phyloP scores from a whole-genome alignment of 164 flowering plant genomes.

The Vitis rupestris region DNA sequence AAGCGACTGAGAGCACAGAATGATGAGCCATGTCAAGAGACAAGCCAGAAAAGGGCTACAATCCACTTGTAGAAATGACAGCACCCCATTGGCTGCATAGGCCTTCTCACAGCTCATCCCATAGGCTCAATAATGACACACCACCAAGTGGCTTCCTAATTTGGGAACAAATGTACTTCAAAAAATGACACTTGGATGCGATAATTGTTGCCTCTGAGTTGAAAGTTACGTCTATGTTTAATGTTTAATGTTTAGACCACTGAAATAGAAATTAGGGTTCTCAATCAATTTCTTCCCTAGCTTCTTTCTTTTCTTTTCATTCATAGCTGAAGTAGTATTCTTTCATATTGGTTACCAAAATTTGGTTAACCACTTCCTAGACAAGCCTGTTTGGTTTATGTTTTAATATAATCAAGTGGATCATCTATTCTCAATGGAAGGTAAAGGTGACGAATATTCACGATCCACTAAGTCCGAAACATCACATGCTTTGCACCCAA shows the following conservation, averaged over 20 bases:
- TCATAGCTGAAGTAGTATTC: too few species aligned
- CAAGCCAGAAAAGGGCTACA: not conserved
- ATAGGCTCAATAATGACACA: conserved; percentile 3
- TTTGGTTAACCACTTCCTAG: too few species aligned
- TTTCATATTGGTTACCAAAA: too few species aligned
- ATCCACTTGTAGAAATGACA: conserved; percentile 7
- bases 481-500: conserved; percentile 2
- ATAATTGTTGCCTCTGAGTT: not conserved
- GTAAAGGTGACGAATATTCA: not conserved
- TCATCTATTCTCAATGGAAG: not conserved
- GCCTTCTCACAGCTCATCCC: not conserved
- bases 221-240: not conserved
- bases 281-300: not conserved
- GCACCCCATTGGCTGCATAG: not conserved
- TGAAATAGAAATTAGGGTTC: not conserved
- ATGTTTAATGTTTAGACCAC: not conserved
- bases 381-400: not conserved
- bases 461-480: not conserved
- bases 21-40: not conserved
- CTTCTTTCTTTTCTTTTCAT: too few species aligned
- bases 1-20: not conserved
- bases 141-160: conserved; percentile 6
- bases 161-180: conserved; percentile 2
- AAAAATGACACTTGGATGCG: conserved; percentile 1
- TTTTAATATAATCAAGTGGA: not conserved